Percentiles rank a stretch among this genome's conserved stretches.
Evolutionary conservation across 176 grass and related monocot species (phyloP).

Genomic region (Oryza glaberrima): DNA sequence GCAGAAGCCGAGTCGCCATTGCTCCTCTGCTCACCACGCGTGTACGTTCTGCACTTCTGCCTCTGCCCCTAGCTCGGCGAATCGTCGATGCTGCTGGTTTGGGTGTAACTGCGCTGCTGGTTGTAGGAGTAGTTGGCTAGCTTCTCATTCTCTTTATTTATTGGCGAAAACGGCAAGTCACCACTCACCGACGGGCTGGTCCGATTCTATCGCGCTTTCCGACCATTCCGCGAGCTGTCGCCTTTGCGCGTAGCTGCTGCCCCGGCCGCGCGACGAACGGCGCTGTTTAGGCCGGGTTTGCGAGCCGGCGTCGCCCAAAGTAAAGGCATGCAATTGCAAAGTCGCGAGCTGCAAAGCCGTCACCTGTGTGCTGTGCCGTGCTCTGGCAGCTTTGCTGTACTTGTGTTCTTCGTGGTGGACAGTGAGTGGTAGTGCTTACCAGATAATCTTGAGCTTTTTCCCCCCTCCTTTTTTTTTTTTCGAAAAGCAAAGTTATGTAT

Average conservation of each 20-base stretch:
- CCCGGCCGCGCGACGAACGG: background rate
- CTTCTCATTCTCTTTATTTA: slow-evolving; percentile 42
- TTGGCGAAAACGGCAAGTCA: background rate
- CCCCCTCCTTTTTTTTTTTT: background rate
- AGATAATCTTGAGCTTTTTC: slow-evolving; percentile 16
- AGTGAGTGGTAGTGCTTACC: slow-evolving; percentile 26
- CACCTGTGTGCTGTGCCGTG: slow-evolving; percentile 27
- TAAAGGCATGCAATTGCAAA: background rate
- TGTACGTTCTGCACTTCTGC: background rate
- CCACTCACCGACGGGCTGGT: background rate
- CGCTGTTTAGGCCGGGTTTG: background rate
- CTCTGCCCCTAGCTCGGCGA: background rate
- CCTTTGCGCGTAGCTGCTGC: slow-evolving; percentile 37
- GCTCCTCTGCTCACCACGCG: background rate
- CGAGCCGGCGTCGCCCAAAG: slow-evolving; percentile 37
- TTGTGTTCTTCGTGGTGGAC: slow-evolving; percentile 12
- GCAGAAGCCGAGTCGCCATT: slow-evolving; percentile 13
- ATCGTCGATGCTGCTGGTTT: background rate
- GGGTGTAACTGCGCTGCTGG: background rate
- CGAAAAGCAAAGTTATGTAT: slow-evolving; percentile 11
- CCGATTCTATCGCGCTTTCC: slow-evolving; percentile 16
- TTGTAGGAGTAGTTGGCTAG: background rate
- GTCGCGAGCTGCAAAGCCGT: background rate
- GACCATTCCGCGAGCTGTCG: slow-evolving; percentile 45
- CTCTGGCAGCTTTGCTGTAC: background rate